Percentiles rank a stretch among this genome's conserved stretches.
These are phyloP conservation scores for Telopea speciosissima DNA, from an alignment of 177 flowering plant species.

Conservation along the genomic window DNA sequence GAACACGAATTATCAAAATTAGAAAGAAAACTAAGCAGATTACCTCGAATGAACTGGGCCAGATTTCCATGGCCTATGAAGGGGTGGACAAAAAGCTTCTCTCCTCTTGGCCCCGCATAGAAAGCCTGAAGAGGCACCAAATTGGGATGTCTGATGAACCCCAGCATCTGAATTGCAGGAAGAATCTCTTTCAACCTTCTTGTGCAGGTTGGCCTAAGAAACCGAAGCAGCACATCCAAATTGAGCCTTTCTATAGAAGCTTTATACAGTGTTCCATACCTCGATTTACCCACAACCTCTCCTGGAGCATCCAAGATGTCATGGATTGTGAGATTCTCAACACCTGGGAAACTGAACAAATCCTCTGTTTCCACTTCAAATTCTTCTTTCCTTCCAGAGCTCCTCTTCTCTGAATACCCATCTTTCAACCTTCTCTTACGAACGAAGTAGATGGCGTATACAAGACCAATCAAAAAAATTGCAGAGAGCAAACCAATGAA, in stretches of 20 bases:
- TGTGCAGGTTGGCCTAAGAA: slow-evolving; percentile 56
- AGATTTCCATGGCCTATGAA: slow-evolving; percentile 58
- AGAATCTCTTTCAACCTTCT: slow-evolving; percentile 28
- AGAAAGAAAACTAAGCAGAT: neutral
- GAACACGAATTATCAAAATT: neutral
- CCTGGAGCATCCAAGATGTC: slow-evolving; percentile 78
- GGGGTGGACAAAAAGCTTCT: slow-evolving; percentile 85
- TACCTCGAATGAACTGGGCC: slow-evolving; percentile 73
- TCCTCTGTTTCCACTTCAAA: slow-evolving; percentile 22
- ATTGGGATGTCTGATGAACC: slow-evolving; percentile 47
- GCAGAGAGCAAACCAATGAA: neutral
- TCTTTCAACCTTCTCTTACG: neutral
- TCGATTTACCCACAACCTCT: slow-evolving; percentile 67
- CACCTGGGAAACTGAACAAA: slow-evolving; percentile 44
- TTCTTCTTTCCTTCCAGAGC: neutral
- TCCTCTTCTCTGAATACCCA: neutral
- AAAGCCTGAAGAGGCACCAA: slow-evolving; percentile 65
- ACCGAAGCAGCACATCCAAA: slow-evolving; percentile 42
- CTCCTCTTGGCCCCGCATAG: slow-evolving; percentile 65
- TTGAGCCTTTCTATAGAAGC: slow-evolving; percentile 37
- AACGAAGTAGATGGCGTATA: neutral
- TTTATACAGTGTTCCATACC: slow-evolving; percentile 57
- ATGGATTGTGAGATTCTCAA: slow-evolving; percentile 39
- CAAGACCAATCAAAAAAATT: neutral
- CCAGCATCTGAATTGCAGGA: slow-evolving; percentile 33